Base-by-base conservation (phyloP, 2,329 filamentous ascomycete genomes). In the Aurifilum marmelostoma region DNA sequence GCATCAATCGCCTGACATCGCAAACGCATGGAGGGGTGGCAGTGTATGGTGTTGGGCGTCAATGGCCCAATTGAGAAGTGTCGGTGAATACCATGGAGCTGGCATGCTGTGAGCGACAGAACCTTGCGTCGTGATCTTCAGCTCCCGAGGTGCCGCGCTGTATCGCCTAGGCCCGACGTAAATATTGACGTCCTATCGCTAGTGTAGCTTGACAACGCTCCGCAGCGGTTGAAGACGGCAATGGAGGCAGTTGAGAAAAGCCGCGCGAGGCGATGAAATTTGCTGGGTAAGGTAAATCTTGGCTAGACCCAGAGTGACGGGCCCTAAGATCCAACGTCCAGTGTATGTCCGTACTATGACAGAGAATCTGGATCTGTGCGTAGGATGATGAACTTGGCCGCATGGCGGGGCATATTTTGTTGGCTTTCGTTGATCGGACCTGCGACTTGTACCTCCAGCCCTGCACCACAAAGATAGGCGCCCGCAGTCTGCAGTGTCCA, bases 271-370 rank as follows among this genome's bases (percentile, higher is more conserved):
- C 62, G 62, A 52, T 37, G 18, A 16, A 52, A 32, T 54, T 63
- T 24, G 62, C 62, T 63, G 62, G 62, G 62, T 63, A 50, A 63
- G 62, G 62, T 63, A 43, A 54, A 27, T 11, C 24, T 41, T 32
- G 7, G 29, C 14, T 27, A n/a, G 59, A 43, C 34, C 41, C 24
- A 9, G 24, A 63, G 39, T 41, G 32, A 63, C 7, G 41, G 43
- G 62, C 34, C 59, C 59, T 34, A 54, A 52, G 37, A 29, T 56
- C 52, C 52, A 41, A 62, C 34, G 21, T 43, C 11, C n/a, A 32
- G 2, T 21, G n/a, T n/a, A n/a, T 16, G 61, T 34, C 27, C 14
- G 8, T 34, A 34, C 7, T 39, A 39, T 11, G n/a, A 39, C 7
- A 52, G 43, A 37, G 43, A n/a, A 12, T 24, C 21, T 47, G 16